Evolutionary conservation across 352 stramenopile genomes (phyloP), one percentile per base, ranked within the genome.

Genomic region (Globisporangium orthogonon): DNA sequence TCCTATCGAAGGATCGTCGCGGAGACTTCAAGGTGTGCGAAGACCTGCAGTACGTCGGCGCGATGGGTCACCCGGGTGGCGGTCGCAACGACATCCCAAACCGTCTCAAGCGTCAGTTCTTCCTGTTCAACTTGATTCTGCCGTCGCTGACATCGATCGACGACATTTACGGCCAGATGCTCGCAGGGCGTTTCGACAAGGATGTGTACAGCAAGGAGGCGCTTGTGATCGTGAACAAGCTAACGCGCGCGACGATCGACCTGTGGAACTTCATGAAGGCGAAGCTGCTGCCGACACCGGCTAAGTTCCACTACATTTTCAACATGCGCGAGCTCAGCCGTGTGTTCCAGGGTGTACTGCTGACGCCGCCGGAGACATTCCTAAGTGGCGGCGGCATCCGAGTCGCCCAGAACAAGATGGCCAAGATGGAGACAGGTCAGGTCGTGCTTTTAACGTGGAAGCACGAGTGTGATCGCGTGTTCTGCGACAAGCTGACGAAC

Each of bases 291-390:
- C 96, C 96, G 0, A 99, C 96, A 13, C 96, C 97, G 11, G 92
- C 95, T 33, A 99, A 99, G 61, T 99, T 99, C 78, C 96, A 99
- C 71, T 99, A 99, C 76, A 97, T 98, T 50, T 99, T 99, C 78
- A 99, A 99, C 65, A 98, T 99, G 94, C 92, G 97, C 50, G 96
- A 99, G 52, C 83, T 99, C 39, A 98, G 87, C 63, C 89, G 96
- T 50, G 96, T 99, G 0, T 99, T 99, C 62, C 96, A 99, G 67
- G 97, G 97, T 7, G 94, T 99, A 44, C 57, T 99, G 39, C 74
- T 98, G 29, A 99, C 95, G 0, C 95, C 96, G 4, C 87, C 95
- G 31, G 93, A 98, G 66, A 98, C 94, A 2, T 98, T 99, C 60
- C 83, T 86, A 7, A 96, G 86, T 29, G 89, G 94, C 35, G 96